Conservation (phyloP, 257 asterid species). For the Ligustrum vulgare region DNA sequence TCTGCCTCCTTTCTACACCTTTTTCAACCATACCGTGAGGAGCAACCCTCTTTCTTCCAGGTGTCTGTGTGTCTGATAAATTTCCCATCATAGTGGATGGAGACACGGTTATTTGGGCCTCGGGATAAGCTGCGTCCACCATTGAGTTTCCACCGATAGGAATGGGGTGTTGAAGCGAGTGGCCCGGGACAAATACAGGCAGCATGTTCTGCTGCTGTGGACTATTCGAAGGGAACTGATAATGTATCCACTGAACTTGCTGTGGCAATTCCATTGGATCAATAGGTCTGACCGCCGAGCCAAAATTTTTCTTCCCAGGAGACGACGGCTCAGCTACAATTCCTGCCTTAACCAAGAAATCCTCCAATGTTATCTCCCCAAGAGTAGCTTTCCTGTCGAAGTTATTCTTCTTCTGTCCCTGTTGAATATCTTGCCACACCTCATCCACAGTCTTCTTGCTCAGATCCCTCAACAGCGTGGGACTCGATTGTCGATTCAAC, state of each 20-base stretch:
- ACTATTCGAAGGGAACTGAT: conserved; percentile 46
- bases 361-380: conserved; percentile 91
- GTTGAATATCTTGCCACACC: conserved; percentile 91
- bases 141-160: conserved; percentile 51
- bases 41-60: conserved; percentile 69
- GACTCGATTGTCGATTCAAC: conserved; percentile 47
- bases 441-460: conserved; percentile 90
- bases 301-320: conserved; percentile 33
- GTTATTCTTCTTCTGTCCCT: conserved; percentile 47
- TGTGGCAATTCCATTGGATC: conserved; percentile 39
- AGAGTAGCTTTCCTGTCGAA: conserved; percentile 63
- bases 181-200: conserved; percentile 57
- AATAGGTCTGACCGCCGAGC: conserved; percentile 36
- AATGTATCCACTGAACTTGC: conserved; percentile 70
- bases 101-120: conserved; percentile 56
- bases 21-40: conserved; percentile 72
- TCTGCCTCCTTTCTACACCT: conserved; percentile 85
- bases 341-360: conserved; percentile 93
- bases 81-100: conserved; percentile 63
- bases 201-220: conserved; percentile 31
- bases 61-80: conserved; percentile 65
- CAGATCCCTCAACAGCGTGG: conserved; percentile 57
- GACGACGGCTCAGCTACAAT: conserved; percentile 59
- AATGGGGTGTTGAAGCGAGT: conserved; percentile 51
- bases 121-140: conserved; percentile 50